Base-by-base conservation (phyloP, 129 eudicot genomes). In the Logfia minima region DNA sequence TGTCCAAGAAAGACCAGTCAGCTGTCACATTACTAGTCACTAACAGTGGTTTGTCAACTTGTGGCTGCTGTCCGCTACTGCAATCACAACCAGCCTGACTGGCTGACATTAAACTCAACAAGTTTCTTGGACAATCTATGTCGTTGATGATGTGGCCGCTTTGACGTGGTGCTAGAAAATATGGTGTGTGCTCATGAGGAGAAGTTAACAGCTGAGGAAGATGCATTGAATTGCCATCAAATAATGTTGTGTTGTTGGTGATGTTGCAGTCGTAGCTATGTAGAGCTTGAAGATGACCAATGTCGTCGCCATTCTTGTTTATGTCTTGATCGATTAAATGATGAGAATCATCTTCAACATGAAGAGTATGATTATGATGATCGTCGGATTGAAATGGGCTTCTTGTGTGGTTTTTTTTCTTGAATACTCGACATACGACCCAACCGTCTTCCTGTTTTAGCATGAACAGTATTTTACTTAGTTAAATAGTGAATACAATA, bases 391-490 rank as follows among this genome's bases (percentile, higher is more conserved):
- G 85, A 60, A 76, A 83, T 7, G 65, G 82, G 72, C 88, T 79
- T 83, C 93, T 84, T 58, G 65, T 85, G 29, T 76, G 87, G 76
- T 77, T 86, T 59, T 88, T 90, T 81, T 92, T 92, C 90, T 86
- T 86, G 85, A 92, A 92, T 32, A 92, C 98, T 78, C 98, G 83
- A 70, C 98, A 92, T 3, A 92, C 96, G 23, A 92, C 98, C 98
- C 98, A 92, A 0, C 98, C 98, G 64, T 90, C 96, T 88, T 92
- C 96, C 90, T 90, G 96, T 80, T 83, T 62, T 29, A 48, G 55
- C n/a, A 48, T 48, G 55, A 13, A 48, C 39, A 10, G 18, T 3
- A 39, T 43, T 19, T 48, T 26, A 75, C 17, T 19, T 55, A 24
- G 53, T 80, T 53, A 17, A 66, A 6, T 35, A 14, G 23, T 71